Evolutionary conservation across 768 basidiomycete species (phyloP), one percentile per base, ranked within the genome.

Genomic region (Mycena chlorophos): DNA sequence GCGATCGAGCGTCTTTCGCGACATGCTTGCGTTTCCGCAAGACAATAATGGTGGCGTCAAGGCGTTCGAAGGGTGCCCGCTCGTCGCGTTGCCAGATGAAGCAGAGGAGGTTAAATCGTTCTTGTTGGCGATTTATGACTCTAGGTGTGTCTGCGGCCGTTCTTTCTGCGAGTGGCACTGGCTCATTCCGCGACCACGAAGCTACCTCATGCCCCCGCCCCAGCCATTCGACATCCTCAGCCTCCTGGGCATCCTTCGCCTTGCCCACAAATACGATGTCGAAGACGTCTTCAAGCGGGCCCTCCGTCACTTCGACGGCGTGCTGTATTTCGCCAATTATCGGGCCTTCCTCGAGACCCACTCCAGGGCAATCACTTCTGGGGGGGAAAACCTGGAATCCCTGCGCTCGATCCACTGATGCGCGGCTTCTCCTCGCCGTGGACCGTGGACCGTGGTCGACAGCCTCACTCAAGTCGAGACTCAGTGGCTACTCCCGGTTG

Each of bases 1-100:
- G 4, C 45, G 45, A 6, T 46, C 45, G 12, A 28, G 45, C 45
- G 45, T 46, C 26, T 46, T 46, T 27, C 45, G 26, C 22, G 45
- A 46, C 25, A 46, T 46, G 45, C 45, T 46, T 20, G 45, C 45
- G 12, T 46, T 46, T 20, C 45, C 45, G 45, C 45, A 46, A n/a
- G 4, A 8, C 14, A 42, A 14, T 8, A 22, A 20, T 42, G 31
- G 31, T 34, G 45, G 20, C 26, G 22, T 10, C 12, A 25, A 46
- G 45, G 27, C 45, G 6, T 14, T 46, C 6, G 45, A 46, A 5
- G 45, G 27, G 5, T 46, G 45, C 22, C 45, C 22, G 8, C 26
- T 46, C 12, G 45, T 46, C 45, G 45, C 23, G 12, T 5, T 46
- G 23, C 22, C 45, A 8, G 45, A 46, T 28, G 45, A 42, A 22